Percentiles rank a stretch among this genome's conserved stretches.
Evolutionary conservation across 768 basidiomycete species (phyloP).

Genomic region (Phlebiopsis flavidoalba): DNA sequence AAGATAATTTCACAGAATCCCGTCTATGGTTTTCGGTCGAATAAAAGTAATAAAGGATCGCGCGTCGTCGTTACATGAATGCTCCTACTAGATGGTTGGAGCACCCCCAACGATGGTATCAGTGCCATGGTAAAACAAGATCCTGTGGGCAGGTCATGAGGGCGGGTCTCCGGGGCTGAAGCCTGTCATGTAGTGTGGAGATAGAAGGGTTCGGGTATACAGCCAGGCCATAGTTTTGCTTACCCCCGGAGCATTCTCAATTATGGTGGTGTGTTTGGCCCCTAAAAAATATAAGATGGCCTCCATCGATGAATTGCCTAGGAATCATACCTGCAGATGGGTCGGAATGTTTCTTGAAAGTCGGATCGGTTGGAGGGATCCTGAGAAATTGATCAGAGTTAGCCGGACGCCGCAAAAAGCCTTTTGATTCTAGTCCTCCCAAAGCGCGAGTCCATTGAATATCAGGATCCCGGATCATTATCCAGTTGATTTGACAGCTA

Average conservation of each 20-base stretch:
- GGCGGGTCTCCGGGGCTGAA: too few relatives aligned
- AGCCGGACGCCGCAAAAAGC: constrained; percentile 23
- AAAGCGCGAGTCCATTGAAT: constrained; percentile 7
- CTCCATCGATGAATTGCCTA: too few relatives aligned
- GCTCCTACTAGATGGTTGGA: not conserved
- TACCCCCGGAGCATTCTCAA: constrained; percentile 29
- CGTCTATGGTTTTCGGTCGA: constrained; percentile 1
- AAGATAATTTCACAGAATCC: constrained; percentile 7
- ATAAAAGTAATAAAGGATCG: too few relatives aligned
- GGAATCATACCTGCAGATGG: constrained; percentile 31
- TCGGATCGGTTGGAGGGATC: constrained; percentile 3
- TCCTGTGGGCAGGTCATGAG: too few relatives aligned
- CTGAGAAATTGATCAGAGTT: constrained; percentile 19
- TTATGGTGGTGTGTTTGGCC: constrained; percentile 25
- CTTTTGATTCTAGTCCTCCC: constrained; percentile 26
- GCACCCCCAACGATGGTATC: too few relatives aligned
- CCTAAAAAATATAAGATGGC: too few relatives aligned
- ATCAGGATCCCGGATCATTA: constrained; percentile 9
- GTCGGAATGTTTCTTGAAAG: constrained; percentile 26
- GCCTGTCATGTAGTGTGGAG: too few relatives aligned
- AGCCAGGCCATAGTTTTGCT: too few relatives aligned
- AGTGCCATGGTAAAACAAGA: too few relatives aligned
- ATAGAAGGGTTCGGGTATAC: too few relatives aligned
- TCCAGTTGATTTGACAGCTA: constrained; percentile 11
- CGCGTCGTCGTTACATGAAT: too few relatives aligned